Evolutionary conservation across 108 stramenopile genomes (phyloP).

Genomic region (Nannochloropsis granulata): DNA sequence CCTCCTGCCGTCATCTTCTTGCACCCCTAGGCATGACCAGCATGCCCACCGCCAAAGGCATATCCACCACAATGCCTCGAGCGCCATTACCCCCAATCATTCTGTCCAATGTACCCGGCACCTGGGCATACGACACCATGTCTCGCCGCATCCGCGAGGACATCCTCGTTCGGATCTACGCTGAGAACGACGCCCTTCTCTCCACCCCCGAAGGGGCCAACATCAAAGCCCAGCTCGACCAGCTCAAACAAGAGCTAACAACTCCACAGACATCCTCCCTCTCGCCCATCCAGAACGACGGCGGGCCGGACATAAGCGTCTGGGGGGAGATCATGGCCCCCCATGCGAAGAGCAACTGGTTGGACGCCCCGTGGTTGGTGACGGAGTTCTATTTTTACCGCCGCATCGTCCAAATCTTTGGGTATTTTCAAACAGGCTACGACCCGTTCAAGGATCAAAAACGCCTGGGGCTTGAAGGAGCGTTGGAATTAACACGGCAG

Average conservation of each 20-base stretch:
- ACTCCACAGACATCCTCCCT: constrained; percentile 38
- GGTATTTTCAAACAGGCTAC: constrained; percentile 36
- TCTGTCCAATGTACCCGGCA: constrained; percentile 49
- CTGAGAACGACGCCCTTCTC: constrained; percentile 56
- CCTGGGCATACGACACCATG: constrained; percentile 95
- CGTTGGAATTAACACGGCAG: neutral
- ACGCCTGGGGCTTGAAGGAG: constrained; percentile 46
- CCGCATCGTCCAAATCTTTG: constrained; percentile 44
- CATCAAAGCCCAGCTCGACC: constrained; percentile 44
- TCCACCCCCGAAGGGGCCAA: constrained; percentile 41
- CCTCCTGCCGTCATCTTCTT: no score
- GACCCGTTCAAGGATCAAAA: constrained; percentile 31
- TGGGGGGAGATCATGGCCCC: constrained; percentile 64
- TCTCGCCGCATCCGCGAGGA: constrained; percentile 68
- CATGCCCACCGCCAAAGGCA: no score
- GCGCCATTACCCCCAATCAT: constrained; percentile 27
- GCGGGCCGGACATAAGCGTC: constrained; percentile 42
- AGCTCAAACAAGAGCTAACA: constrained; percentile 53
- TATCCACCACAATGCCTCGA: neutral
- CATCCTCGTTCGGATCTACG: constrained; percentile 68
- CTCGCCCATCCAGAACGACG: constrained; percentile 43
- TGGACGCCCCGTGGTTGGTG: constrained; percentile 84
- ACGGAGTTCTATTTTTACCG: constrained; percentile 90
- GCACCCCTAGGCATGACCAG: no score
- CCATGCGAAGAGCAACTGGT: constrained; percentile 60